Base-by-base conservation (phyloP, 129 eudicot species). In the Tagetes patula region DNA sequence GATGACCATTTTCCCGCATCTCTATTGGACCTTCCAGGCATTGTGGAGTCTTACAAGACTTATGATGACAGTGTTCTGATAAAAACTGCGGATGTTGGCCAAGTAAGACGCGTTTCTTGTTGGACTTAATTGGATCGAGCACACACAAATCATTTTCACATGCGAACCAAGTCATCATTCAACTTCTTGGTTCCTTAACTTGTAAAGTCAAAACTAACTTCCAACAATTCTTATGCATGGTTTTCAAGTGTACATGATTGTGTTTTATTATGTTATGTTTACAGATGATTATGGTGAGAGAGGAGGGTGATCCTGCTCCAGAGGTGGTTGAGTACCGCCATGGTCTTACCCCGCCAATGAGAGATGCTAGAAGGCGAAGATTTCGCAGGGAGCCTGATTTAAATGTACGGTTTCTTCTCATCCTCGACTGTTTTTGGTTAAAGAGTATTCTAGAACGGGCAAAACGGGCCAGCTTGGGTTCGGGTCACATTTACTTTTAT, bases 341-440 rank as follows among this genome's bases (percentile, higher is more conserved):
- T 77, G 98, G 98, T 49, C 96, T 89, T 74, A 89, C 98, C 32
- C 98, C 96, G 61, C 95, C 98, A 7, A 89, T 89, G 96, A 86
- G 96, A 75, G 98, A 92, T 85, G 98, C 96, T 73, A 89, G 92
- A 77, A 87, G 96, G 60, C 89, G 95, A 71, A 80, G 96, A 69
- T 92, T 92, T 75, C 91, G 95, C 11, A 83, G 98, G 74, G 98
- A 92, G 84, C 91, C 96, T 12, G 96, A 87, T 87, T 65, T 93
- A 66, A 93, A 93, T 73, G 98, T 89, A 85, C 3, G 31, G 6
- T 56, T 72, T 12, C 11, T 30, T 5, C n/a, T 68, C 12, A 48
- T 60, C 70, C 6, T 69, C 34, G 6, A 10, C 45, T 5, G 13
- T 20, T 65, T 8, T 55, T 66, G 31, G 59, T 43, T 54, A 31